These are phyloP conservation scores for Xerocomus minutiporus DNA, from an alignment of 1,284 basidiomycete species.

Conservation along the genomic window DNA sequence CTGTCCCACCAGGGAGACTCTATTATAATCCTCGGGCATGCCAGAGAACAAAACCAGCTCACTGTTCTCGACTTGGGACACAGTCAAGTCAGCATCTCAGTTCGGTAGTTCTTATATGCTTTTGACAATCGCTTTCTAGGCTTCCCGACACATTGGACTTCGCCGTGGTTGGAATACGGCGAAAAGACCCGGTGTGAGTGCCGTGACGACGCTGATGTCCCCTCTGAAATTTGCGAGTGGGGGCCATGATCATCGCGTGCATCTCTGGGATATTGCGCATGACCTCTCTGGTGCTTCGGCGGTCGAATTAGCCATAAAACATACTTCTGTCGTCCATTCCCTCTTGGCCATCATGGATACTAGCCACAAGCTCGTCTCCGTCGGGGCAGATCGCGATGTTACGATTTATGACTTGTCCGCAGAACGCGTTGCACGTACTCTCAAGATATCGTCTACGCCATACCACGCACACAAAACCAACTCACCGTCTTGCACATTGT, in stretches of 20 bases:
- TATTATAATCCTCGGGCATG: constrained; percentile 38
- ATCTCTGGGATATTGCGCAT: constrained; percentile 41
- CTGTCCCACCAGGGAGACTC: constrained; percentile 26
- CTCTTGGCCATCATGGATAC: constrained; percentile 42
- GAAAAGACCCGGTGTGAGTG: constrained; percentile 41
- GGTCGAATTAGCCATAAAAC: constrained; percentile 38
- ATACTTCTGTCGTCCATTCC: constrained; percentile 42
- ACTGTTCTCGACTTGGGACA: constrained; percentile 20
- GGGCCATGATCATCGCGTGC: constrained; percentile 47
- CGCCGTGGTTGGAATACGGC: constrained; percentile 29
- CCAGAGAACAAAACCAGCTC: constrained; percentile 36
- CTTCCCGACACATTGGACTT: constrained; percentile 15
- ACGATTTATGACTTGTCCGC: constrained; percentile 46
- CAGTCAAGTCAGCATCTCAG: constrained; percentile 22
- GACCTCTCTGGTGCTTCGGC: constrained; percentile 32
- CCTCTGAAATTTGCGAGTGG: constrained; percentile 44
- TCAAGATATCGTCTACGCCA: constrained; percentile 43
- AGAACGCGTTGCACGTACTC: constrained; percentile 37
- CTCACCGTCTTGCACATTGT: constrained; percentile 38
- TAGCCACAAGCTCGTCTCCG: constrained; percentile 44
- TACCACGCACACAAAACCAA: constrained; percentile 41
- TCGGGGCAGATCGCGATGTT: constrained; percentile 45
- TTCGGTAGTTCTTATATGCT: neutral
- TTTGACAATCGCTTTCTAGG: constrained; percentile 14
- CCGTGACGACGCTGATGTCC: constrained; percentile 38